A percentile compares a stretch with the other conserved stretches of the same genome.
These are phyloP conservation scores for Botrytis porri DNA, from an alignment of 2,329 filamentous ascomycete species.

Conservation along the genomic window DNA sequence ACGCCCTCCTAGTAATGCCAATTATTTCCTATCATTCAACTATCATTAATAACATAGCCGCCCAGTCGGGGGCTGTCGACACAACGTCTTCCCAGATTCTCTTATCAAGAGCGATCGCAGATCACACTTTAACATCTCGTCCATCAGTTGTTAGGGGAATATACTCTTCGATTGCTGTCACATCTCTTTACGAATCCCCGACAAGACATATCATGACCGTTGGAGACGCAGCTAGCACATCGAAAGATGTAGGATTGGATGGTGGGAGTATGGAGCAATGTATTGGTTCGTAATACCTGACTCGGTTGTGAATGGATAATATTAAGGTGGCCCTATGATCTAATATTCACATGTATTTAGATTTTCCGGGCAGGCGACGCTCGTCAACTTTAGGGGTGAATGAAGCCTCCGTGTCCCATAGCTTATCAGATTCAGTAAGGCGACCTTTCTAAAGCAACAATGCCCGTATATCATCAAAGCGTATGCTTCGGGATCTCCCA, in stretches of 20 bases:
- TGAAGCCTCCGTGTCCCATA: neutral
- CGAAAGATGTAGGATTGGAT: slow-evolving; percentile 11
- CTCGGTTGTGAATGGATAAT: neutral
- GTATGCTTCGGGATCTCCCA: neutral
- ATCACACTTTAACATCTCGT: slow-evolving; percentile 25
- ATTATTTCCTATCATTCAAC: slow-evolving; percentile 32
- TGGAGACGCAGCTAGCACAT: slow-evolving; percentile 25
- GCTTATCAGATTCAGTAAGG: neutral
- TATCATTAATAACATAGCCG: slow-evolving; percentile 26
- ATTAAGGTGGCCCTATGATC: no score
- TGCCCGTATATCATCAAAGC: neutral
- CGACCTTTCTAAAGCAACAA: neutral
- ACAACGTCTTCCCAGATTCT: slow-evolving; percentile 49
- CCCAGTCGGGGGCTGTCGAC: slow-evolving; percentile 28
- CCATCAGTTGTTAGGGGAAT: neutral
- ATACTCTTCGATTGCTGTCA: slow-evolving; percentile 23
- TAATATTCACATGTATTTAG: neutral
- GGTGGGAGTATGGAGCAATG: neutral
- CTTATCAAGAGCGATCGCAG: slow-evolving; percentile 45
- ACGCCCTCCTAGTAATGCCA: slow-evolving; percentile 22
- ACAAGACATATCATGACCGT: slow-evolving; percentile 34
- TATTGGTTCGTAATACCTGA: neutral
- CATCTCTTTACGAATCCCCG: slow-evolving; percentile 34
- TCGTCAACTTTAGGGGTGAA: neutral
- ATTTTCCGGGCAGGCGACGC: neutral